Conservation (phyloP, 805 yeast genomes). For the Tetrapisispora arboricola region DNA sequence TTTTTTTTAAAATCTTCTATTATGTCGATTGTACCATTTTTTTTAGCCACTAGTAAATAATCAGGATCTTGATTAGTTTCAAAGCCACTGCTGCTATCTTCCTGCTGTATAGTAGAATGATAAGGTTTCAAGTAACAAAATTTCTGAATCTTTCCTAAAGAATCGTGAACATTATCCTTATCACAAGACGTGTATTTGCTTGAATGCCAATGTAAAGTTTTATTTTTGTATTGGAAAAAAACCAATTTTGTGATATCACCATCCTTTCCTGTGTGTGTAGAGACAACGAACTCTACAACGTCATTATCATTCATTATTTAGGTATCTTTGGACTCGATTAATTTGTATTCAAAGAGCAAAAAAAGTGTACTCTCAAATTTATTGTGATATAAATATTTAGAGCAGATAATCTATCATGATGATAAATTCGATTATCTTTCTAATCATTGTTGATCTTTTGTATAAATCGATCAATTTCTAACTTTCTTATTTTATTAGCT, state of each 20-base stretch:
- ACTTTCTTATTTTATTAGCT: too few relatives aligned
- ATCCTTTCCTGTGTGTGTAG: background rate
- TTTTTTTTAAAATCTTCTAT: constrained; percentile 17
- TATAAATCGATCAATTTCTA: too few relatives aligned
- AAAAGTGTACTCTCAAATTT: too few relatives aligned
- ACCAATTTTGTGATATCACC: background rate
- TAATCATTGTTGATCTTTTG: too few relatives aligned
- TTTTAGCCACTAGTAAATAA: constrained; percentile 21
- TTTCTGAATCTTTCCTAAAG: constrained; percentile 9
- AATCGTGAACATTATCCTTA: constrained; percentile 1
- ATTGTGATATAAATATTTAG: too few relatives aligned
- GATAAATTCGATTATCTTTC: too few relatives aligned
- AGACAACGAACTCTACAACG: background rate
- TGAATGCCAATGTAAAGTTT: background rate
- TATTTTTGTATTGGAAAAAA: background rate
- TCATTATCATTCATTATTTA: constrained; percentile 1
- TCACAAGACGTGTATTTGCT: background rate
- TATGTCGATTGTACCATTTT: constrained; percentile 24
- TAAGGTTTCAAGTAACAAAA: constrained; percentile 21
- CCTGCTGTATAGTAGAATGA: too few relatives aligned
- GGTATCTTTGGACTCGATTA: too few relatives aligned
- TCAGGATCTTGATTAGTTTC: constrained; percentile 11
- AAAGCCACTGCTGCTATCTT: too few relatives aligned
- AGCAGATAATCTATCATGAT: too few relatives aligned
- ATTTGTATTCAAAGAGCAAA: too few relatives aligned